These are phyloP conservation scores for Colletotrichum melonis DNA, from an alignment of 2,329 filamentous ascomycete species.

Conservation along the genomic window DNA sequence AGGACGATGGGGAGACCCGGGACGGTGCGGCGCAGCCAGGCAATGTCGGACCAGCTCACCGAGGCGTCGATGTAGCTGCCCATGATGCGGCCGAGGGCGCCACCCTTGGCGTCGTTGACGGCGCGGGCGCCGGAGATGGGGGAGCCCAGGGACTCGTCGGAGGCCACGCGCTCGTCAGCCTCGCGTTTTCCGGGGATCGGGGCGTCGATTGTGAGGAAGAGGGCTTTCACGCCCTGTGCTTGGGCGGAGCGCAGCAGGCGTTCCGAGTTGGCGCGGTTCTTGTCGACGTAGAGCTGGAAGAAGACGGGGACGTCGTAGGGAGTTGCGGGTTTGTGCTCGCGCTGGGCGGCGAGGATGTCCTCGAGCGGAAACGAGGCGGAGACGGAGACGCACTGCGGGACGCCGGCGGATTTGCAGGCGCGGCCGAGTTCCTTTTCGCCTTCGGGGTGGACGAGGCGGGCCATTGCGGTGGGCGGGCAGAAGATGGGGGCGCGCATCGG, in stretches of 20 bases:
- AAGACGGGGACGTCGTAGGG: constrained; percentile 53
- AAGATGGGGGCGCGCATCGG: constrained; percentile 68
- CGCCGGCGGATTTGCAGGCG: constrained; percentile 49
- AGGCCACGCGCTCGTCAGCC: constrained; percentile 57
- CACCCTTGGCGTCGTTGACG: constrained; percentile 64
- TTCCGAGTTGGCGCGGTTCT: constrained; percentile 62
- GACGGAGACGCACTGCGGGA: constrained; percentile 72
- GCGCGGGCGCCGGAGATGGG: constrained; percentile 62
- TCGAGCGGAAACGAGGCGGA: constrained; percentile 68
- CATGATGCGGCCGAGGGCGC: constrained; percentile 66
- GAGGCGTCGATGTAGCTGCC: constrained; percentile 67
- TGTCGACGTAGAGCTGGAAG: constrained; percentile 73
- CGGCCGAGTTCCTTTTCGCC: constrained; percentile 59
- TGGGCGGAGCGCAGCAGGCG: constrained; percentile 59
- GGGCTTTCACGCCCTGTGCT: constrained; percentile 58
- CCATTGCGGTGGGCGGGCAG: constrained; percentile 73
- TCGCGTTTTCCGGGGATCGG: constrained; percentile 68
- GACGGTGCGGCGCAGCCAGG: constrained; percentile 71
- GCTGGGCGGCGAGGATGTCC: constrained; percentile 54
- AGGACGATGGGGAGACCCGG: constrained; percentile 68
- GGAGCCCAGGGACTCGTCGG: constrained; percentile 58
- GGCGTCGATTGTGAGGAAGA: constrained; percentile 70
- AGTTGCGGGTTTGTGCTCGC: background rate
- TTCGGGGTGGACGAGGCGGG: constrained; percentile 69
- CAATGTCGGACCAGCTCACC: constrained; percentile 72